Evolutionary conservation across 2,329 filamentous ascomycete genomes (phyloP), one percentile per base, ranked within the genome.

Genomic region (Atkinsonella texensis): DNA sequence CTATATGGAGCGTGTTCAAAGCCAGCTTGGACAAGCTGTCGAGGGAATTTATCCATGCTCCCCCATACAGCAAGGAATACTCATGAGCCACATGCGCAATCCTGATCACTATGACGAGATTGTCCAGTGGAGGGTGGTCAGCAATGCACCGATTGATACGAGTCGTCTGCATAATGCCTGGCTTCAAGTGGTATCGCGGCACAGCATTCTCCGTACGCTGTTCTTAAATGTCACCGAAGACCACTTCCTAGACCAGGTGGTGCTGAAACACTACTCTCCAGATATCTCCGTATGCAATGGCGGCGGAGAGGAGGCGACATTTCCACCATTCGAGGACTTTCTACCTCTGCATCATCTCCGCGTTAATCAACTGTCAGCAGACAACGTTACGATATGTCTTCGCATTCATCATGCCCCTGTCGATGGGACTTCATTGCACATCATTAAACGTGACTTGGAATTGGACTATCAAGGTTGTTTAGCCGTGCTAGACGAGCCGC

Each of bases 41-140:
- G 59, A 67, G 28, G 64, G 67, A n/a, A 62, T 69, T 0, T 70
- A 66, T 13, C 68, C 69, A 0, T 68, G 65, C 52, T 68, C 68
- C 0, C 65, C 66, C 0, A 62, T 68, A 50, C 69, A 71, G 45
- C 58, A 61, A 1, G 68, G 67, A 4, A 61, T 71, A 8, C 53
- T 69, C 0, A 52, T 70, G 23, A 68, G 65, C 33, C 65, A 68
- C 15, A 44, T 46, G 35, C 55, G 52, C 40, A 48, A 47, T 2
- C 31, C 52, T 1, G 49, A 45, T 12, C 51, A 49, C n/a, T 63
- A 17, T 54, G 11, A 48, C 3, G 46, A 40, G 31, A 12, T 38
- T 11, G 20, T 46, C 31, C 32, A 20, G 32, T 46, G 45, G 45
- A 46, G 17, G 31, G 45, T 46, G 31, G n/a, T 18, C 32, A 32